Conservation (phyloP, 2,329 filamentous ascomycete species). For the Botryotinia convoluta region DNA sequence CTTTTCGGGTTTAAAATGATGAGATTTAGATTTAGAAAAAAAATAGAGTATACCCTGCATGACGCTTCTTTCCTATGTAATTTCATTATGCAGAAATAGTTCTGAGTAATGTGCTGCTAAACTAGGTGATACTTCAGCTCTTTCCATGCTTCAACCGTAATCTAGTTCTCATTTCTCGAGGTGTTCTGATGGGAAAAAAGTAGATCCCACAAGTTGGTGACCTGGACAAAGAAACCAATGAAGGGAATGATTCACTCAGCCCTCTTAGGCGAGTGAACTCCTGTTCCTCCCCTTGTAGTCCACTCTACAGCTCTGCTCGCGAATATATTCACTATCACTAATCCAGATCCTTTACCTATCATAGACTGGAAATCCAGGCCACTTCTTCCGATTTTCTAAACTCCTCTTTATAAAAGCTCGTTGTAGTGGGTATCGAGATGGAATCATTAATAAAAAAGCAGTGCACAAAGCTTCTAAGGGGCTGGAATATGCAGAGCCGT, state of each 20-base stretch:
- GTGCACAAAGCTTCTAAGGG: accelerated
- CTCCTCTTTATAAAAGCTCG: background rate
- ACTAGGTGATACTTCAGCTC: background rate
- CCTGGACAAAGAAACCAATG: background rate
- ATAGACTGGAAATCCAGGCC: background rate
- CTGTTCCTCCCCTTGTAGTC: background rate
- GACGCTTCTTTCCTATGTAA: background rate
- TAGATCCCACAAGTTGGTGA: background rate
- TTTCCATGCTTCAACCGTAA: background rate
- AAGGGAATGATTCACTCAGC: background rate
- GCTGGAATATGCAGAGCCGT: background rate
- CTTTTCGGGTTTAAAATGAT: background rate
- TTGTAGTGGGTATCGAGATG: background rate
- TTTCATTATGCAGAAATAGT: background rate
- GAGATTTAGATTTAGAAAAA: too few species aligned
- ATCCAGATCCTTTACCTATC: background rate
- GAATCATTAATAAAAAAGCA: background rate
- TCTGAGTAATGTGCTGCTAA: too few species aligned
- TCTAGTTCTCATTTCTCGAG: background rate
- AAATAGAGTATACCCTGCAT: too few species aligned
- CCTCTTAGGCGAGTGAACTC: background rate
- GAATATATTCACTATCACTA: background rate
- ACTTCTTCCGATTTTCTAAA: background rate
- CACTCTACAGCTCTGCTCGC: background rate
- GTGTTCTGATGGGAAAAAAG: background rate